Evolutionary conservation across 768 basidiomycete species (phyloP).

Genomic region (Coprinopsis marcescibilis): DNA sequence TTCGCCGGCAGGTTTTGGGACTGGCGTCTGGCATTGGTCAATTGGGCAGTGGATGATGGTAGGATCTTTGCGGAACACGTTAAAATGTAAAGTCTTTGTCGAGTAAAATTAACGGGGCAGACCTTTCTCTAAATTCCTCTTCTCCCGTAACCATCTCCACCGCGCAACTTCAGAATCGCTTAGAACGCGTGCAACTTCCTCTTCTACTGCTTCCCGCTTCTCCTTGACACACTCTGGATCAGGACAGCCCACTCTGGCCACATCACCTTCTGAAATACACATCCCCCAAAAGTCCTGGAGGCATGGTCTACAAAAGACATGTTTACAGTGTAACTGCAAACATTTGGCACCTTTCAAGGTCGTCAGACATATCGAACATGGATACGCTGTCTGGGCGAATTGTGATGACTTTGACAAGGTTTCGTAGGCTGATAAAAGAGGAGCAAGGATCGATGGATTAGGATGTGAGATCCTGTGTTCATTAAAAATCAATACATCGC

Average conservation of each 20-base stretch:
- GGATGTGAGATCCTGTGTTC: constrained; percentile 47
- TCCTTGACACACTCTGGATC: constrained; percentile 73
- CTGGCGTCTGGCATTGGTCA: constrained; percentile 73
- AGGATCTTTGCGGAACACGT: constrained; percentile 47
- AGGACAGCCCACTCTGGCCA: constrained; percentile 74
- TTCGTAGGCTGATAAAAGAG: constrained; percentile 46
- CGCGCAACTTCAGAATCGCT: constrained; percentile 57
- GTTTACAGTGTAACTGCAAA: constrained; percentile 61
- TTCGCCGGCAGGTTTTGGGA: constrained; percentile 46
- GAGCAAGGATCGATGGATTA: constrained; percentile 46
- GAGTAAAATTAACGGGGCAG: constrained; percentile 10
- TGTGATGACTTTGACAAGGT: constrained; percentile 35
- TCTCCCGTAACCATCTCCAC: constrained; percentile 76
- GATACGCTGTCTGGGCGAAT: constrained; percentile 62
- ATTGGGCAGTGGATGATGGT: constrained; percentile 78
- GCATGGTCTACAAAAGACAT: constrained; percentile 83
- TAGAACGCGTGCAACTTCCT: constrained; percentile 69
- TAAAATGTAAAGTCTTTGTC: constrained; percentile 6
- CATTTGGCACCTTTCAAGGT: constrained; percentile 73
- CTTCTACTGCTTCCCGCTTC: constrained; percentile 53
- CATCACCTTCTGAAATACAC: constrained; percentile 74
- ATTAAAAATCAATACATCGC: not conserved
- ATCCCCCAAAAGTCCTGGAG: constrained; percentile 77
- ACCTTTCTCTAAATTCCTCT: constrained; percentile 71
- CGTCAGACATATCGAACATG: constrained; percentile 73